Conservation (phyloP, 768 basidiomycete species). For the Lactarius indigo region DNA sequence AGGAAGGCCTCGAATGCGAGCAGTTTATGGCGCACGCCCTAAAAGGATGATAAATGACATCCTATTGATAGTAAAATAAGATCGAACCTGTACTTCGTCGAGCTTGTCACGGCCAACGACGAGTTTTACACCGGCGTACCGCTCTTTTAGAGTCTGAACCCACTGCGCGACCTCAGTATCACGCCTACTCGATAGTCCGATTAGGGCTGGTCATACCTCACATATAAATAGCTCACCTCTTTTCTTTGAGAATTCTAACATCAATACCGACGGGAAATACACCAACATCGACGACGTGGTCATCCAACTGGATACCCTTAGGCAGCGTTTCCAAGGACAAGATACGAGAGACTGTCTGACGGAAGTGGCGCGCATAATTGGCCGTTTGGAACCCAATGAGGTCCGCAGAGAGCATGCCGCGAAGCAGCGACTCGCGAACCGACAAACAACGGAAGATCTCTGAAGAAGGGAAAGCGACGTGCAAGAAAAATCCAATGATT, state of each 20-base stretch:
- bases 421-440: conserved; percentile 69
- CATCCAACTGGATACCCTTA: conserved; percentile 71
- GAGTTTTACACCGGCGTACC: conserved; percentile 82
- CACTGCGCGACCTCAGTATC: conserved; percentile 80
- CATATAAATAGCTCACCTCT: conserved; percentile 45
- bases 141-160: conserved; percentile 73
- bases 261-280: conserved; percentile 93
- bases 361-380: conserved; percentile 78
- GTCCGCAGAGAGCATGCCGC: conserved; percentile 90
- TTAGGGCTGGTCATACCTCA: conserved; percentile 7
- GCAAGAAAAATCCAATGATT: conserved; percentile 91
- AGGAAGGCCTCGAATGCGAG: conserved; percentile 81
- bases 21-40: conserved; percentile 80
- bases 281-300: conserved; percentile 77
- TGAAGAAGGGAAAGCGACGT: conserved; percentile 92
- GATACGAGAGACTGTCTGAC: conserved; percentile 81
- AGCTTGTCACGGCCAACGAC: conserved; percentile 88
- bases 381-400: conserved; percentile 91
- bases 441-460: conserved; percentile 94
- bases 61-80: conserved; percentile 36
- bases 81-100: conserved; percentile 57
- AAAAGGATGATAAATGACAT: background rate
- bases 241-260: conserved; percentile 59
- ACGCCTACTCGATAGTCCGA: conserved; percentile 38
- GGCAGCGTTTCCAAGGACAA: conserved; percentile 77